Evolutionary conservation across 1,284 basidiomycete genomes (phyloP).

Genomic region (Gymnopus androsaceus): DNA sequence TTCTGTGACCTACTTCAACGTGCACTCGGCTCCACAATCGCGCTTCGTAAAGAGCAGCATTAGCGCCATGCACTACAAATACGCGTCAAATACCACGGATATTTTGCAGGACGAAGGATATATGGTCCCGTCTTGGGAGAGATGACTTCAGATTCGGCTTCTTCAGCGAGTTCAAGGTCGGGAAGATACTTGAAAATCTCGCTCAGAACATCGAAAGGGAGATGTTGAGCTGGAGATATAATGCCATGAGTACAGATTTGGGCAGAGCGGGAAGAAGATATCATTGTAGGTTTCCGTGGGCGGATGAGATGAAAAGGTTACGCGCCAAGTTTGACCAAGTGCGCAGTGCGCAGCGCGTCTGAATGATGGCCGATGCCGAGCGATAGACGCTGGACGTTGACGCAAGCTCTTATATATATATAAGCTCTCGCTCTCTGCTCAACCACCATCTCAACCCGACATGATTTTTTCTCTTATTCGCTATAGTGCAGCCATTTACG

Average conservation of each 20-base stretch:
- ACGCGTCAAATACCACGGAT: background rate
- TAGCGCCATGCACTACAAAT: background rate
- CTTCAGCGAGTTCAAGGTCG: background rate
- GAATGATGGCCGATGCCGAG: no score
- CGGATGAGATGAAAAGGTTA: no score
- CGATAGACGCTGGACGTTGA: no score
- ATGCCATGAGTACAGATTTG: background rate
- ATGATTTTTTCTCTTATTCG: no score
- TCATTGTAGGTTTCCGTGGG: no score
- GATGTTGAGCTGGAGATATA: background rate
- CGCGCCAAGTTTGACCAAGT: no score
- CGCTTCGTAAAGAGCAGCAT: constrained; percentile 1
- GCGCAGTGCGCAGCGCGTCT: no score
- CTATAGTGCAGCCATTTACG: no score
- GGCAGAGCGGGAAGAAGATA: background rate
- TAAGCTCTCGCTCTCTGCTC: no score
- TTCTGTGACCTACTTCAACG: background rate
- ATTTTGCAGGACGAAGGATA: background rate
- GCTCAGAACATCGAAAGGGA: constrained; percentile 6
- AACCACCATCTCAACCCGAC: no score
- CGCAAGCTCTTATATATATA: no score
- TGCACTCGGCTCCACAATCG: background rate
- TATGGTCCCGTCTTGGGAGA: constrained; percentile 7
- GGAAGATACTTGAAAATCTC: constrained; percentile 3
- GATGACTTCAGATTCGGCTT: background rate